phyloP scores from a whole-genome alignment of 2,329 filamentous ascomycete species.

The Colletotrichum sp. region DNA sequence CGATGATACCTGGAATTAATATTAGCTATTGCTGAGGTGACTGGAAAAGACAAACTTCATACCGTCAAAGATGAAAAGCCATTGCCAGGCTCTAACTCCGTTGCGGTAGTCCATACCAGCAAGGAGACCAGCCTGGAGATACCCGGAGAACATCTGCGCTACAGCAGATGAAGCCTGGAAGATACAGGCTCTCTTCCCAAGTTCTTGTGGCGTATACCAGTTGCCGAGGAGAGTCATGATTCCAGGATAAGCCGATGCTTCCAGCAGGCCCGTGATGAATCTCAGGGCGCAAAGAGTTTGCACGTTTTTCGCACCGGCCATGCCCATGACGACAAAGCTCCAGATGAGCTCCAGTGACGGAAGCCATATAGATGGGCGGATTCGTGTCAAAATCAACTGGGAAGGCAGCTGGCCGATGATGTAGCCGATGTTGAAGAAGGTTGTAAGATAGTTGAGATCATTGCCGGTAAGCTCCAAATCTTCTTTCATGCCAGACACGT shows the following conservation, averaged over 20 bases:
- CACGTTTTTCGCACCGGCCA: slow-evolving; percentile 41
- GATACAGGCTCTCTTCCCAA: slow-evolving; percentile 46
- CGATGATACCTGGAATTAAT: slow-evolving; percentile 25
- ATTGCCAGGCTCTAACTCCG: slow-evolving; percentile 47
- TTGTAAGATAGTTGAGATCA: slow-evolving; percentile 56
- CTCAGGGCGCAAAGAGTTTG: slow-evolving; percentile 42
- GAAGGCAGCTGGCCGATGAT: slow-evolving; percentile 50
- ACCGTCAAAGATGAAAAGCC: slow-evolving; percentile 52
- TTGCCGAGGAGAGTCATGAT: slow-evolving; percentile 44
- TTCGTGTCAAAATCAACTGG: slow-evolving; percentile 42
- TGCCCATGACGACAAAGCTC: slow-evolving; percentile 37
- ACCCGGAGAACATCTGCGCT: slow-evolving; percentile 48
- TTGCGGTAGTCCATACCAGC: slow-evolving; percentile 39
- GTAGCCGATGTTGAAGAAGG: slow-evolving; percentile 66
- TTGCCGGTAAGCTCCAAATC: slow-evolving; percentile 58
- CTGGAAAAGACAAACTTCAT: neutral
- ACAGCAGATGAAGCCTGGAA: slow-evolving; percentile 42
- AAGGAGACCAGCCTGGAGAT: slow-evolving; percentile 47
- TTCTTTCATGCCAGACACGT: slow-evolving; percentile 52
- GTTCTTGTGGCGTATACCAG: slow-evolving; percentile 48
- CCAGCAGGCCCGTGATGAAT: slow-evolving; percentile 48
- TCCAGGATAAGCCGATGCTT: slow-evolving; percentile 41
- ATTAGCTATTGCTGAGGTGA: neutral
- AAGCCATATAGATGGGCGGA: slow-evolving; percentile 44
- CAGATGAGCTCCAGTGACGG: slow-evolving; percentile 40